phyloP scores from a whole-genome alignment of 2,329 filamentous ascomycete species.

The Eutypella sp. region DNA sequence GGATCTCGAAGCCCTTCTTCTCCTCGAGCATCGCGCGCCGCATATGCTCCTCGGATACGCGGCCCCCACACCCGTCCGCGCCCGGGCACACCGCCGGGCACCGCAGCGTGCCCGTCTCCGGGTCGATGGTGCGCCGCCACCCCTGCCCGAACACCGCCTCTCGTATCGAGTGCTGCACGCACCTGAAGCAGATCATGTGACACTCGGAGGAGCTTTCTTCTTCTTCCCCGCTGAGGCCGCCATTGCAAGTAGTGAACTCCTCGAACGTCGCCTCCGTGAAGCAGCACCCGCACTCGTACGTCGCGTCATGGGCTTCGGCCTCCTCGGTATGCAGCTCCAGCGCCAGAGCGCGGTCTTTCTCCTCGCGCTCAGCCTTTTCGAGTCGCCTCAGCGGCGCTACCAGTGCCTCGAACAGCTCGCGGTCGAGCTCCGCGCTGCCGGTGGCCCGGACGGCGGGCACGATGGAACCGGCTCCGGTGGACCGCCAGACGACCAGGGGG shows the following conservation, averaged over 20 bases:
- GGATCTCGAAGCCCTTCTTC: slow-evolving; percentile 64
- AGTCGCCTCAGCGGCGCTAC: slow-evolving; percentile 47
- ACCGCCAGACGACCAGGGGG: slow-evolving; percentile 58
- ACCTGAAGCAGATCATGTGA: slow-evolving; percentile 76
- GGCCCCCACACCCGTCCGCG: slow-evolving; percentile 66
- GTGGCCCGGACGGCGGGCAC: slow-evolving; percentile 61
- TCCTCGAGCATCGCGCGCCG: slow-evolving; percentile 66
- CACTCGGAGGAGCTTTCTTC: slow-evolving; percentile 44
- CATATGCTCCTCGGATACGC: slow-evolving; percentile 64
- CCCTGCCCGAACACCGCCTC: slow-evolving; percentile 92
- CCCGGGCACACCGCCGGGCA: slow-evolving; percentile 74
- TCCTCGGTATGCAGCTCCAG: slow-evolving; percentile 51
- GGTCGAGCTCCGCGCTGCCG: slow-evolving; percentile 58
- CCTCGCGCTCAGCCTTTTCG: slow-evolving; percentile 38
- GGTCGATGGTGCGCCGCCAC: slow-evolving; percentile 76
- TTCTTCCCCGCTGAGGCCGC: background rate
- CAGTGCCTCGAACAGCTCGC: slow-evolving; percentile 55
- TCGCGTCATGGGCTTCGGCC: slow-evolving; percentile 50
- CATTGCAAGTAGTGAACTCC: slow-evolving; percentile 66
- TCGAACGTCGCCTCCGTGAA: slow-evolving; percentile 68
- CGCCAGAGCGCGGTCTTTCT: slow-evolving; percentile 49
- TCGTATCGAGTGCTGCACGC: slow-evolving; percentile 73
- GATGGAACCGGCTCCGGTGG: slow-evolving; percentile 49
- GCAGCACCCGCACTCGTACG: slow-evolving; percentile 74
- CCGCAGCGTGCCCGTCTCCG: slow-evolving; percentile 65